Evolutionary conservation across 148 eudicot species (phyloP).

Genomic region (Vaccinium macrocarpon): DNA sequence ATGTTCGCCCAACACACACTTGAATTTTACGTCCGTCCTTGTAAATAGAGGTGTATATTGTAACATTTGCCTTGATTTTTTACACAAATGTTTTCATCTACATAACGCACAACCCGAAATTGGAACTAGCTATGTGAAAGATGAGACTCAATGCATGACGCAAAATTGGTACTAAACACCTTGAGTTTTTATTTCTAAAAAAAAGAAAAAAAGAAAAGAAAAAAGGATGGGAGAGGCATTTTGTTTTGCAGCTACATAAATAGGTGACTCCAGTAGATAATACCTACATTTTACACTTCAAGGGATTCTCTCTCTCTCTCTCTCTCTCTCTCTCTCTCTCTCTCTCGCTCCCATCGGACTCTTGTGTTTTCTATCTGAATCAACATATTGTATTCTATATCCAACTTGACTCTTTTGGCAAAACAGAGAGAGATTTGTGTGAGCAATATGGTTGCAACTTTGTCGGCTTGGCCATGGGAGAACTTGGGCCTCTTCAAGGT

Average conservation of each 20-base stretch:
- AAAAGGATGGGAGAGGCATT: too few species aligned
- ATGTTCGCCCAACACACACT: too few species aligned
- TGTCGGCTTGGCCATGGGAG: slow-evolving; percentile 81
- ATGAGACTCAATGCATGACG: too few species aligned
- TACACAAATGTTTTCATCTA: too few species aligned
- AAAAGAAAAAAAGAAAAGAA: too few species aligned
- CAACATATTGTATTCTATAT: neutral
- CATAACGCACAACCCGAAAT: too few species aligned
- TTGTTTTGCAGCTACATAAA: neutral
- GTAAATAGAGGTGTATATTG: too few species aligned
- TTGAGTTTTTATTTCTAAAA: too few species aligned
- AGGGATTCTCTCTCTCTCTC: slow-evolving; percentile 9
- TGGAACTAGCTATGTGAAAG: too few species aligned
- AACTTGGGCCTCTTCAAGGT: slow-evolving; percentile 73
- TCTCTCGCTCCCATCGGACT: neutral
- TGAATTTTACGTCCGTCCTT: too few species aligned
- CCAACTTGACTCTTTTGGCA: neutral
- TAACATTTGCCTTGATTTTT: too few species aligned
- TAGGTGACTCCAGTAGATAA: neutral
- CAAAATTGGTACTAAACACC: too few species aligned
- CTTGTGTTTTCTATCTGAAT: neutral
- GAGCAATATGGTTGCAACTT: slow-evolving; percentile 50
- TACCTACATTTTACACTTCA: neutral
- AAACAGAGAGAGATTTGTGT: neutral
- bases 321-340: slow-evolving; percentile 1